phyloP scores from a whole-genome alignment of 768 basidiomycete genomes.

The Nidula microcarpa region DNA sequence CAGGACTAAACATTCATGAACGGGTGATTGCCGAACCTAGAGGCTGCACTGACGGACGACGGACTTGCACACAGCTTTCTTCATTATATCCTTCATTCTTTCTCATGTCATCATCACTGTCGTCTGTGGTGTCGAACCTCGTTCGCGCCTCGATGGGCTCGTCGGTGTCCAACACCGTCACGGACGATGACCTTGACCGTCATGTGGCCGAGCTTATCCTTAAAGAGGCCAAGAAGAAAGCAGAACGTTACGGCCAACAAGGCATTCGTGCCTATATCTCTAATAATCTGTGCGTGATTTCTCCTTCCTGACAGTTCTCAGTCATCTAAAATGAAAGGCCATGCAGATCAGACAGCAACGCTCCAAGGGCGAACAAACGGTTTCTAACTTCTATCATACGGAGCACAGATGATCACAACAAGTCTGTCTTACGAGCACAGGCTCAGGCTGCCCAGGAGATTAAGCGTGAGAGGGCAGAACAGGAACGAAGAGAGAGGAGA shows the following conservation, averaged over 20 bases:
- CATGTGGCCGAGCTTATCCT: constrained; percentile 92
- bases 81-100: neutral
- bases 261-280: constrained; percentile 79
- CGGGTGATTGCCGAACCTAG: too few species aligned
- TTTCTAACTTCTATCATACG: constrained; percentile 84
- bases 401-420: constrained; percentile 95
- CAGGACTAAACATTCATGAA: too few species aligned
- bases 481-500: constrained; percentile 57
- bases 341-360: constrained; percentile 61
- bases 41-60: neutral
- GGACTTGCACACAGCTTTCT: constrained; percentile 2
- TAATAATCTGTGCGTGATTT: constrained; percentile 38
- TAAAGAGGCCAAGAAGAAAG: constrained; percentile 90
- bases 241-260: constrained; percentile 69
- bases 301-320: neutral
- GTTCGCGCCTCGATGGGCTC: constrained; percentile 77
- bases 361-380: constrained; percentile 79
- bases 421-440: constrained; percentile 73
- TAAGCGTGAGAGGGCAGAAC: constrained; percentile 65
- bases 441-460: constrained; percentile 69
- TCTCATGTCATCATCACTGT: constrained; percentile 55
- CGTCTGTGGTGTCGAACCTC: constrained; percentile 80
- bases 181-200: constrained; percentile 85
- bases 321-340: neutral
- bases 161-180: constrained; percentile 52